Evolutionary conservation across 2,329 filamentous ascomycete genomes (phyloP).

Genomic region (Neurospora sp.): DNA sequence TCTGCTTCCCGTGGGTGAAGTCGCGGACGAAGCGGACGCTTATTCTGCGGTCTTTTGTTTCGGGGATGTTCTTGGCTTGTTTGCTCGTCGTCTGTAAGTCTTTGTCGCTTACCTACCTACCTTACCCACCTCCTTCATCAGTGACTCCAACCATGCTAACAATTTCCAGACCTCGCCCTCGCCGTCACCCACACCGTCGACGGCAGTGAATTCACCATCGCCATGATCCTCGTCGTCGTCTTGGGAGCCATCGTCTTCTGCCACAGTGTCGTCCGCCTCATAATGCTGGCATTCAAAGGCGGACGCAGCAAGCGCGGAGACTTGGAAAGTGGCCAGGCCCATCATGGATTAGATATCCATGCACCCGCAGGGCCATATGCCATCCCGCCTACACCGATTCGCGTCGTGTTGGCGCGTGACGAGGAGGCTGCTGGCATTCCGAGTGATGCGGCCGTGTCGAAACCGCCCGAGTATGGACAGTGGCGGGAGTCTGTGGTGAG

Average conservation of each 20-base stretch:
- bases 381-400: conserved; percentile 64
- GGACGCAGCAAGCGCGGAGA: conserved; percentile 22
- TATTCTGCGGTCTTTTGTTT: conserved; percentile 53
- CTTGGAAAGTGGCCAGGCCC: not conserved
- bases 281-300: conserved; percentile 52
- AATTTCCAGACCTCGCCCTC: conserved; percentile 58
- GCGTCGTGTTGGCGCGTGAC: conserved; percentile 63
- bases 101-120: no score
- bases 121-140: no score
- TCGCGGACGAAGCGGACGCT: conserved; percentile 44
- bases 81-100: conserved; percentile 58
- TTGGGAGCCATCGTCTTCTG: conserved; percentile 70
- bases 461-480: conserved; percentile 76
- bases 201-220: conserved; percentile 64
- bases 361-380: conserved; percentile 53
- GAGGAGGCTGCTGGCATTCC: conserved; percentile 56
- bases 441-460: conserved; percentile 44
- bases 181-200: conserved; percentile 54
- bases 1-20: conserved; percentile 46
- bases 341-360: conserved; percentile 31
- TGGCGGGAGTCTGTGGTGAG: conserved; percentile 76
- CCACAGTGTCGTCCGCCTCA: conserved; percentile 66
- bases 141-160: not conserved
- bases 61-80: conserved; percentile 50
- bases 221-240: conserved; percentile 70